A percentile compares a stretch with the other conserved stretches of the same genome.
Conservation (phyloP, 2,329 filamentous ascomycete genomes). For the Diatrype stigma region DNA sequence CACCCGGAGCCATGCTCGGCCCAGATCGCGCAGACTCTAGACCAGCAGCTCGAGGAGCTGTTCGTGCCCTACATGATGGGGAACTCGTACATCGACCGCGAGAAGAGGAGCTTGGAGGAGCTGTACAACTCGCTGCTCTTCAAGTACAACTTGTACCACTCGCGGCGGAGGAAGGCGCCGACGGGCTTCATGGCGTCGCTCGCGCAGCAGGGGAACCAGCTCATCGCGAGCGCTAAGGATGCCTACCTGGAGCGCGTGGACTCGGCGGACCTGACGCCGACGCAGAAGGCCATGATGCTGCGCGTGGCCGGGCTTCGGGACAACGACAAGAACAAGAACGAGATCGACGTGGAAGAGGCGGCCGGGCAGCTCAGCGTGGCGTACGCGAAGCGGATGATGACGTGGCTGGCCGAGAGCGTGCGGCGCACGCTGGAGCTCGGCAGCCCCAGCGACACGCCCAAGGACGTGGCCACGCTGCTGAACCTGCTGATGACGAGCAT, state of each 20-base stretch:
- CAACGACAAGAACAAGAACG: constrained; percentile 70
- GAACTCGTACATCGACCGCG: constrained; percentile 66
- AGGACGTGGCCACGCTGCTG: constrained; percentile 83
- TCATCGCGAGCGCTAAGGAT: constrained; percentile 83
- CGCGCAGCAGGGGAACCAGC: constrained; percentile 82
- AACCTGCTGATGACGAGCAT: constrained; percentile 81
- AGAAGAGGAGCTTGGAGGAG: constrained; percentile 68
- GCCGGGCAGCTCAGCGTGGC: constrained; percentile 78
- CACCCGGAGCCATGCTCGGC: constrained; percentile 88
- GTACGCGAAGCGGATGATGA: constrained; percentile 97
- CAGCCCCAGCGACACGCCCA: constrained; percentile 81
- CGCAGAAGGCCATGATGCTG: constrained; percentile 86
- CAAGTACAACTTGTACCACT: constrained; percentile 96
- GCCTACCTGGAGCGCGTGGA: constrained; percentile 87
- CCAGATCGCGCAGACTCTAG: constrained; percentile 72
- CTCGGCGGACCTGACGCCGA: constrained; percentile 79
- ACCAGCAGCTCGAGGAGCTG: constrained; percentile 72
- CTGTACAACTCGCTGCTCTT: constrained; percentile 88
- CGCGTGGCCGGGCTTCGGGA: constrained; percentile 81
- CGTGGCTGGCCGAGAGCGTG: constrained; percentile 94
- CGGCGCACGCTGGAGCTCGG: constrained; percentile 88
- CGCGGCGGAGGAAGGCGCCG: constrained; percentile 78
- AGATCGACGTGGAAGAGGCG: constrained; percentile 86
- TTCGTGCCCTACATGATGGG: constrained; percentile 68
- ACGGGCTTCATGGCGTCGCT: constrained; percentile 91